Evolutionary conservation across 1,139 yeast species (phyloP).

Genomic region (Blastobotrys indianensis): DNA sequence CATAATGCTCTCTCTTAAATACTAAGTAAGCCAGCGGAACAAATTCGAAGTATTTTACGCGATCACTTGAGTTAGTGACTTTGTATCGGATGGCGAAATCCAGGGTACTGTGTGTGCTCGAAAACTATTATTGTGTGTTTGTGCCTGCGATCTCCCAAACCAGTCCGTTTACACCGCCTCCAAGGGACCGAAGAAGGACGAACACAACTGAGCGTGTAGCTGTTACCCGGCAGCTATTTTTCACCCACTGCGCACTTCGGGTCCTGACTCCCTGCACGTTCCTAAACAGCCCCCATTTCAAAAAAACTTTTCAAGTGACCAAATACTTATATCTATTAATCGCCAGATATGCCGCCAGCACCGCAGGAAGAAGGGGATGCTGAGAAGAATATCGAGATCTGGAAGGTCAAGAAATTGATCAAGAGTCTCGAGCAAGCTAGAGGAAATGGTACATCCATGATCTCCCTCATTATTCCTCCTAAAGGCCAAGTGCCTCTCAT

Average conservation of each 20-base stretch:
- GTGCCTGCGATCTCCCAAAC: too few species aligned
- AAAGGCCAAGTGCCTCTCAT: constrained; percentile 84
- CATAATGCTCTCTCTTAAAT: constrained; percentile 19
- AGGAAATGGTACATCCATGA: constrained; percentile 99
- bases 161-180: too few species aligned
- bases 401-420: constrained; percentile 86
- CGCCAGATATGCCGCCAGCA: not conserved
- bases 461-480: constrained; percentile 89
- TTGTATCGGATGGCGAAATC: too few species aligned
- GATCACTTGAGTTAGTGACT: too few species aligned
- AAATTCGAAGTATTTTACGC: too few species aligned
- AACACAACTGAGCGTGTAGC: not conserved
- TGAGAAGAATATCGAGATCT: constrained; percentile 94
- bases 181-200: too few species aligned
- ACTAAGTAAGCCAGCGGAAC: not conserved
- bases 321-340: not conserved
- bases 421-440: constrained; percentile 82
- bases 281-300: too few species aligned
- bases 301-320: constrained; percentile 1
- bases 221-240: too few species aligned
- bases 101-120: too few species aligned
- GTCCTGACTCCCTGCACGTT: too few species aligned
- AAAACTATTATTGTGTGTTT: too few species aligned
- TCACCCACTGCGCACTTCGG: too few species aligned
- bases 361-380: constrained; percentile 47